phyloP scores from a whole-genome alignment of 2,329 filamentous ascomycete genomes.

The Monosporascus sp. region DNA sequence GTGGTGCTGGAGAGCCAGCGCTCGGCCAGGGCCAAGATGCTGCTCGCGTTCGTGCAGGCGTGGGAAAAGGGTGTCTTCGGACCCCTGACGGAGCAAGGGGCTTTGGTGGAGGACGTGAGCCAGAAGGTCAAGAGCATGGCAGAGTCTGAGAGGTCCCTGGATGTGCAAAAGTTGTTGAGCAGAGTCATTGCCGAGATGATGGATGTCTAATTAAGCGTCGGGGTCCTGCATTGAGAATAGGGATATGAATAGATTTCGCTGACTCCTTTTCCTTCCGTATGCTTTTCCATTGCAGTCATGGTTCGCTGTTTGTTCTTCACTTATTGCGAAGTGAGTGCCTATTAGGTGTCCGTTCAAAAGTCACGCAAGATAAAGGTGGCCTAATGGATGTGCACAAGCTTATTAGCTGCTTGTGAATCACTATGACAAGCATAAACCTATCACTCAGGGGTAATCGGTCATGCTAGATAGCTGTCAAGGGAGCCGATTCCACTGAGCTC shows the following conservation, averaged over 20 bases:
- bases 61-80: constrained; percentile 40
- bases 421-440: no score
- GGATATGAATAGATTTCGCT: background rate
- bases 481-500: no score
- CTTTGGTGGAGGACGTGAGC: constrained; percentile 24
- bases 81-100: constrained; percentile 5
- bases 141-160: constrained; percentile 37
- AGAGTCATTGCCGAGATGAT: constrained; percentile 28
- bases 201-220: background rate
- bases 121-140: constrained; percentile 30
- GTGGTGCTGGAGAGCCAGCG: constrained; percentile 49
- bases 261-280: background rate
- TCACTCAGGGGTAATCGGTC: no score
- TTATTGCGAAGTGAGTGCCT: no score
- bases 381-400: no score
- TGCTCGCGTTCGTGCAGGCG: constrained; percentile 36
- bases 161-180: constrained; percentile 40
- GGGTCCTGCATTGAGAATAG: background rate
- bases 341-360: no score
- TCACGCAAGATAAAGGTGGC: no score
- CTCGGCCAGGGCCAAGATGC: constrained; percentile 39
- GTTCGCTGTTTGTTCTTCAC: background rate
- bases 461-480: no score
- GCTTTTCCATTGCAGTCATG: background rate
- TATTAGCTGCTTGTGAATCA: no score